A percentile compares a stretch with the other conserved stretches of the same genome.
Evolutionary conservation across 768 basidiomycete genomes (phyloP).

Genomic region (Mycena latifolia): DNA sequence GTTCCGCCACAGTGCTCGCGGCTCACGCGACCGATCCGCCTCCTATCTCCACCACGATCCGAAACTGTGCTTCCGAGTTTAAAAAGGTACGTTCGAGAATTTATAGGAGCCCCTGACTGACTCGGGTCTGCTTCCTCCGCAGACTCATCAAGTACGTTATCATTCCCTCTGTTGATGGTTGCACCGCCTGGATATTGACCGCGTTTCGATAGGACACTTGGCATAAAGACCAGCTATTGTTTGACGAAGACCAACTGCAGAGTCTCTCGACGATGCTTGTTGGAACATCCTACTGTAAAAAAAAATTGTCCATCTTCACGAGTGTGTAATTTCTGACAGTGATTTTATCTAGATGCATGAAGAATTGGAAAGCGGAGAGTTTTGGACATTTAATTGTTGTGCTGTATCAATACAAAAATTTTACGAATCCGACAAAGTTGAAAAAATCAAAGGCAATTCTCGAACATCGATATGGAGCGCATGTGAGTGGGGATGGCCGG

Average conservation of each 20-base stretch:
- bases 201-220: slow-evolving; percentile 78
- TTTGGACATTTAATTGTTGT: slow-evolving; percentile 12
- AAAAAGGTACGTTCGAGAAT: slow-evolving; percentile 70
- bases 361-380: background rate
- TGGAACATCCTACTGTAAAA: slow-evolving; percentile 91
- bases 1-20: slow-evolving; percentile 69
- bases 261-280: slow-evolving; percentile 90
- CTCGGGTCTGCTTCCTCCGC: slow-evolving; percentile 26
- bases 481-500: background rate
- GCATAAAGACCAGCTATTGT: slow-evolving; percentile 89
- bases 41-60: slow-evolving; percentile 91
- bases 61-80: slow-evolving; percentile 87
- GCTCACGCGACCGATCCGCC: slow-evolving; percentile 87
- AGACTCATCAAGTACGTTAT: slow-evolving; percentile 73
- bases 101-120: slow-evolving; percentile 29
- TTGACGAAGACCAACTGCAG: slow-evolving; percentile 92
- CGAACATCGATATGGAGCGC: slow-evolving; percentile 8
- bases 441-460: too few species aligned
- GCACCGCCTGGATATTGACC: slow-evolving; percentile 28
- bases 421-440: slow-evolving; percentile 20
- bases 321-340: background rate
- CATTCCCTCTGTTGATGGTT: slow-evolving; percentile 27
- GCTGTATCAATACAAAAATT: slow-evolving; percentile 19
- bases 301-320: slow-evolving; percentile 43
- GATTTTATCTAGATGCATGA: slow-evolving; percentile 32